Base-by-base conservation (phyloP, 2,329 filamentous ascomycete genomes). In the Exserohilum turcica region DNA sequence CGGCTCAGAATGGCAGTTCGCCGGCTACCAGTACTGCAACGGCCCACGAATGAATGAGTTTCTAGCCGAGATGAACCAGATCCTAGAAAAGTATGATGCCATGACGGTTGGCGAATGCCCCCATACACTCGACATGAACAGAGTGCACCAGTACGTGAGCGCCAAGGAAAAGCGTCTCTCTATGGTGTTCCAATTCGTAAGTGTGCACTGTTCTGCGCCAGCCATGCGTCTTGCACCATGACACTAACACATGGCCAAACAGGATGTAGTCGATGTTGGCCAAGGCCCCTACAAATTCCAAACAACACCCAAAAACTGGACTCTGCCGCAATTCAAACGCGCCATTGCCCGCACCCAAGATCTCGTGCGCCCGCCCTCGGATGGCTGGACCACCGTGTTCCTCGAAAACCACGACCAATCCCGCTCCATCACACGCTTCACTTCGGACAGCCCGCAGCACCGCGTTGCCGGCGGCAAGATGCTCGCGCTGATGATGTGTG, bases 101-200 rank as follows among this genome's bases (percentile, higher is more conserved):
- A 83, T 90, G 71, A 89, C 86, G 0, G 86, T 90, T 0, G 88
- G 88, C 43, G 88, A 91, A 72, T 81, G 89, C 21, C 85, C 86
- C 0, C 74, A 82, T 61, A 87, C 86, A 0, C 85, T 83, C 0
- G 81, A 87, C 49, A 78, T 81, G 24, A 70, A 73, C 3, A 77
- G 83, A 32, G 84, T 89, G 1, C 71, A 88, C 6, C 67, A 78
- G 15, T 89, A 87, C 57, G 84, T 89, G 12, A 80, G 81, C 3
- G 80, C 83, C 0, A 73, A 79, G 24, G 81, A 83, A 49, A 80
- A 80, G 53, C 82, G 88, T 69, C 74, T 90, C 43, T 82, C 85
- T 66, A 90, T 89, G 87, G 84, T 88, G 1, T 89, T 90, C 48
- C 70, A 73, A 61, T 73, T 73, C n/a, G 67, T 70, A 58, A 71